Evolutionary conservation across 495 filamentous ascomycete genomes (phyloP), one percentile per base, ranked within the genome.

Genomic region (Jackrogersella multiformis): DNA sequence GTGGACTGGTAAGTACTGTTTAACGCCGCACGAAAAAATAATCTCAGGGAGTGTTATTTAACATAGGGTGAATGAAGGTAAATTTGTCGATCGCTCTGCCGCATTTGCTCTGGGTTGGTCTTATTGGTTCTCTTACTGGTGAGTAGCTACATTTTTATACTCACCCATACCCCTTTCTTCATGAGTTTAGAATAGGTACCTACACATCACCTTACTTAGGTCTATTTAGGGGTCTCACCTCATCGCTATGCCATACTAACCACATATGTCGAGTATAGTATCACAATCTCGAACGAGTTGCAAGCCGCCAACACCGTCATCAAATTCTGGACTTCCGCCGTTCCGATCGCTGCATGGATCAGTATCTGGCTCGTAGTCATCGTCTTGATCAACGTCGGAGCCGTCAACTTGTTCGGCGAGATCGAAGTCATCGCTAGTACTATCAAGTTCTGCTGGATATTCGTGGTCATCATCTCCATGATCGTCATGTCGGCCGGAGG

Each of bases 61-160:
- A 64, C 32, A 24, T 21, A 15, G n/a, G 23, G n/a, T 45, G 2
- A 30, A 38, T 23, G 1, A 38, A 65, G 67, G 70, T 3, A 84
- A 87, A 46, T 85, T 88, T 42, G 80, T 87, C 51, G 87, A 89
- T 58, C 85, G 84, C 21, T 85, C 87, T 68, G 75, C 90, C 60
- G 87, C 87, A 36, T 90, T 90, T 72, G 84, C 87, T 41, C 87
- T 90, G 68, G 89, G 88, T 30, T 91, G 88, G 87, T 70, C 64
- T 10, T 74, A 71, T 36, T 73, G 62, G 72, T 66, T 69, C 42
- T 73, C 68, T 26, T 77, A 75, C 66, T 59, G 32, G 62, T 68
- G 16, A 30, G 51, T 36, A 16, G 5, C 48, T 49, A 34, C 15
- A 15, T 39, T 4, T 48, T n/a, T 10, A 21, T 45, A 3, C 7